phyloP scores from a whole-genome alignment of 1,284 basidiomycete genomes.

The Filobasidium uniguttulatum region DNA sequence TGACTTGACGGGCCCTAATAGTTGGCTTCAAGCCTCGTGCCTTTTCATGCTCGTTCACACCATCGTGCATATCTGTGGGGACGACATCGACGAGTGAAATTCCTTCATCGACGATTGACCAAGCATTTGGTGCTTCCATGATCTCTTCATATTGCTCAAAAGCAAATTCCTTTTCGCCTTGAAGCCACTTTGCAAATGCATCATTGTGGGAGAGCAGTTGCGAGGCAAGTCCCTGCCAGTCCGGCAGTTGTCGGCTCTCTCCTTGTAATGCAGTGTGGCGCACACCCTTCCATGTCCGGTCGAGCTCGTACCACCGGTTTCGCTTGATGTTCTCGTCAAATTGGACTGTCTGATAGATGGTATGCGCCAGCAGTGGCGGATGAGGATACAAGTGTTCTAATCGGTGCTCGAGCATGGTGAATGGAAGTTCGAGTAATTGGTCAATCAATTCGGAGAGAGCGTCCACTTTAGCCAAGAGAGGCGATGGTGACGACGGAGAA shows the following conservation, averaged over 20 bases:
- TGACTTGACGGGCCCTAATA: slow-evolving; percentile 62
- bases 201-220: slow-evolving; percentile 65
- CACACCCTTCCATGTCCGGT: too few relatives aligned
- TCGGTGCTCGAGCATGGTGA: slow-evolving; percentile 57
- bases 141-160: slow-evolving; percentile 69
- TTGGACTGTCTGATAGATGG: slow-evolving; percentile 75
- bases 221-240: slow-evolving; percentile 68
- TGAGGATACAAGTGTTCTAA: slow-evolving; percentile 61
- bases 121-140: slow-evolving; percentile 67
- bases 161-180: slow-evolving; percentile 69
- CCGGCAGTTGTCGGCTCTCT: too few relatives aligned
- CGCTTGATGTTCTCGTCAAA: slow-evolving; percentile 72
- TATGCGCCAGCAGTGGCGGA: slow-evolving; percentile 81
- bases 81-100: not conserved
- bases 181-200: slow-evolving; percentile 84
- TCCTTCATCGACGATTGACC: slow-evolving; percentile 54
- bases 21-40: slow-evolving; percentile 45
- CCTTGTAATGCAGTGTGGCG: too few relatives aligned
- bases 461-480: slow-evolving; percentile 7
- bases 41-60: slow-evolving; percentile 39
- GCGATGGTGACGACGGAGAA: slow-evolving; percentile 2
- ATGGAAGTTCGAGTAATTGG: slow-evolving; percentile 55
- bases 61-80: slow-evolving; percentile 46
- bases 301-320: slow-evolving; percentile 1
- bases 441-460: slow-evolving; percentile 59